A percentile compares a stretch with the other conserved stretches of the same genome.
Evolutionary conservation across 2,329 filamentous ascomycete species (phyloP).

Genomic region (Aureobasidium sp.): DNA sequence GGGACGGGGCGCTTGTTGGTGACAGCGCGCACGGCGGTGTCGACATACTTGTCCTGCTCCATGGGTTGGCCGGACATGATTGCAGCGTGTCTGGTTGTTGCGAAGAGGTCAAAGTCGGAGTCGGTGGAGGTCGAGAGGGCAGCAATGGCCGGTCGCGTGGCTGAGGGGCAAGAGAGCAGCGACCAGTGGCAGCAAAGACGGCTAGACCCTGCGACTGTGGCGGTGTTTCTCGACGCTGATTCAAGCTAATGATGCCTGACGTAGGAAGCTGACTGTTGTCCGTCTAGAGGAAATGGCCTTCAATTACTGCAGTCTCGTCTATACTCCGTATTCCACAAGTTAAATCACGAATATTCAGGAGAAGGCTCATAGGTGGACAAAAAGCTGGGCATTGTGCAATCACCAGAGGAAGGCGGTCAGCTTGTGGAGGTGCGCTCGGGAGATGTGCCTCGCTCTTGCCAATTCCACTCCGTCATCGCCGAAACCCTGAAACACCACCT

Average conservation of each 20-base stretch:
- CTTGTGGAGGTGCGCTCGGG: slow-evolving; percentile 1
- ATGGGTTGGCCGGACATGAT: slow-evolving; percentile 26
- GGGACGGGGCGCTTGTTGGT: slow-evolving; percentile 91
- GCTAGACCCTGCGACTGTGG: slow-evolving; percentile 14
- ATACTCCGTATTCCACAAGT: too few relatives aligned
- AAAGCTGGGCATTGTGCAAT: not conserved
- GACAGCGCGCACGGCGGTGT: slow-evolving; percentile 88
- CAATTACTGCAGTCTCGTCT: not conserved
- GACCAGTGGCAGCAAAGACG: slow-evolving; percentile 9
- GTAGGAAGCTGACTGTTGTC: slow-evolving; percentile 2
- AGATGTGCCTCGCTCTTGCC: not conserved
- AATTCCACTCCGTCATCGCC: slow-evolving; percentile 5
- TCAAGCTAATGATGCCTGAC: slow-evolving; percentile 14
- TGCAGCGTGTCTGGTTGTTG: slow-evolving; percentile 10
- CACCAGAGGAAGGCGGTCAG: slow-evolving; percentile 3
- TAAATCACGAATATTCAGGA: not conserved
- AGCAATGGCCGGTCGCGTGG: slow-evolving; percentile 14
- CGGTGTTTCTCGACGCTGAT: slow-evolving; percentile 12
- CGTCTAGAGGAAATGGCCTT: not conserved
- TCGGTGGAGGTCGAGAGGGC: slow-evolving; percentile 1
- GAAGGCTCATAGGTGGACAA: not conserved
- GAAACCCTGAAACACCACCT: not conserved
- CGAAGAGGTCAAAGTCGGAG: slow-evolving; percentile 1
- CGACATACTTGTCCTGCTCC: slow-evolving; percentile 47
- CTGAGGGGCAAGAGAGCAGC: slow-evolving; percentile 10